Conservation (phyloP, 2,329 filamentous ascomycete species). For the Nemania sp. region DNA sequence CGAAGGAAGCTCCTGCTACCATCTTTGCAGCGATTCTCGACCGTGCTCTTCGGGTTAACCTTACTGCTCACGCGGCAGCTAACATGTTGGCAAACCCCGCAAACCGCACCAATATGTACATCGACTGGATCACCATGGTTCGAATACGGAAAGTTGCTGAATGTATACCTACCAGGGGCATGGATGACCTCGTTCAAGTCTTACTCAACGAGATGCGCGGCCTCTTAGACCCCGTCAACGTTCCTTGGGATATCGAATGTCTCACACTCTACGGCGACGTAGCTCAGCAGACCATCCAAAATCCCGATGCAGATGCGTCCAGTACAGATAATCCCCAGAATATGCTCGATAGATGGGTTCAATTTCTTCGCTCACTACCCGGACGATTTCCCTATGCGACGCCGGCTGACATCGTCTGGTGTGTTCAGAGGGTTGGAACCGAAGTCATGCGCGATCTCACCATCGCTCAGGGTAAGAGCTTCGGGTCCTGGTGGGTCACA, state of each 20-base stretch:
- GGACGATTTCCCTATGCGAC: constrained; percentile 74
- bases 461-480: constrained; percentile 76
- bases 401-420: constrained; percentile 74
- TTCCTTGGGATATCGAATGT: constrained; percentile 68
- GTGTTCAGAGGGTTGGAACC: constrained; percentile 75
- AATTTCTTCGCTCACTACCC: constrained; percentile 71
- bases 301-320: constrained; percentile 45
- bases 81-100: constrained; percentile 89
- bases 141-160: constrained; percentile 66
- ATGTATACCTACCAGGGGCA: constrained; percentile 63
- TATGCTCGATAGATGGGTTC: constrained; percentile 78
- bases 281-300: constrained; percentile 52
- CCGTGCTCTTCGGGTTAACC: constrained; percentile 86
- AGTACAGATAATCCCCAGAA: constrained; percentile 58
- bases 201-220: constrained; percentile 70
- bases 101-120: constrained; percentile 93
- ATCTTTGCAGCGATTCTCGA: constrained; percentile 86
- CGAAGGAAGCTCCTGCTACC: constrained; percentile 85
- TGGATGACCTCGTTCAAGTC: constrained; percentile 68
- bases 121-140: constrained; percentile 79
- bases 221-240: constrained; percentile 69
- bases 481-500: constrained; percentile 92
- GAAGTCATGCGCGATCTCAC: constrained; percentile 82
- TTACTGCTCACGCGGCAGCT: constrained; percentile 90
- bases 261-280: constrained; percentile 65